A percentile compares a stretch with the other conserved stretches of the same genome.
Conservation (phyloP, 2,329 filamentous ascomycete genomes). For the Annulohypoxylon truncatum region DNA sequence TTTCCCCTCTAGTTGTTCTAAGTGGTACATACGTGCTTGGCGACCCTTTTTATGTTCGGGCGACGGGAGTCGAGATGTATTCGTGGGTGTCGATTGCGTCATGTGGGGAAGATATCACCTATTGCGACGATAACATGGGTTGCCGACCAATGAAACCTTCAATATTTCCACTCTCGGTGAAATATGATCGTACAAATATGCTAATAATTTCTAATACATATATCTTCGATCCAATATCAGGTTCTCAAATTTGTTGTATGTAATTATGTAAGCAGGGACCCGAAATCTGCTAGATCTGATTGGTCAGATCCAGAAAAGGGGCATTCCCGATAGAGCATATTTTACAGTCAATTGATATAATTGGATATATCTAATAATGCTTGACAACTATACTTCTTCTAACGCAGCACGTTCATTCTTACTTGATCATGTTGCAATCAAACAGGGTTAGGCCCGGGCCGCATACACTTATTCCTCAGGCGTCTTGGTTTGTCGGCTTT, state of each 20-base stretch:
- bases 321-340: not conserved
- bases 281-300: not conserved
- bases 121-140: not conserved
- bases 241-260: not conserved
- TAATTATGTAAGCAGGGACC: not conserved
- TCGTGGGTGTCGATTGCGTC: slow-evolving; percentile 21
- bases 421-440: too few species aligned
- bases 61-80: slow-evolving; percentile 10
- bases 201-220: not conserved
- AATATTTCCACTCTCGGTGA: not conserved
- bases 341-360: not conserved
- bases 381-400: too few species aligned
- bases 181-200: not conserved
- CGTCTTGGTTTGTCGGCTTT: too few species aligned
- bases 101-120: slow-evolving; percentile 31
- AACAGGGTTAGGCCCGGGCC: too few species aligned
- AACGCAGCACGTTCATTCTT: too few species aligned
- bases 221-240: not conserved
- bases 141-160: not conserved
- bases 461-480: too few species aligned
- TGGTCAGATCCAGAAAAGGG: not conserved
- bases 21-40: not conserved
- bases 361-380: not conserved
- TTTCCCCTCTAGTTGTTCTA: not conserved
- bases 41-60: slow-evolving; percentile 17